Base-by-base conservation (phyloP, 2,329 filamentous ascomycete genomes). In the Hymenoscyphus scutula region DNA sequence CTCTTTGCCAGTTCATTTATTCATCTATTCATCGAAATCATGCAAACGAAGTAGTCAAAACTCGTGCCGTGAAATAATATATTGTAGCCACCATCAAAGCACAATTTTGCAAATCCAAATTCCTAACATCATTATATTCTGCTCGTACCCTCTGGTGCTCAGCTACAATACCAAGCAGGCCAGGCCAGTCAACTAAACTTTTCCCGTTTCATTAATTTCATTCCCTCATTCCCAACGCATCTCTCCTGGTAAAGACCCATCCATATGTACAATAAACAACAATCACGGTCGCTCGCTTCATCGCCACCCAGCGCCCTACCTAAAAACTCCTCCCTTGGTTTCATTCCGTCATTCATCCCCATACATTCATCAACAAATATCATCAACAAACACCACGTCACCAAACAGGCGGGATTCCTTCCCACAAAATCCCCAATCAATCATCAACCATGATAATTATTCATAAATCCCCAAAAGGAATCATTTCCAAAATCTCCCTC, bases 391-490 rank as follows among this genome's bases (percentile, higher is more conserved):
- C n/a, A 25, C 7, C 45, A 51, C 45, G 25, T 10, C 19, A n/a
- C 19, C 45, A 51, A 13, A 8, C 23, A 23, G 15, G 38, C 17
- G n/a, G 19, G 6, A 4, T 8, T 6, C 38, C n/a, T 45, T 11
- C 11, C 13, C 6, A 3, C 11, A 1, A 51, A 51, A 10, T n/a
- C 32, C 32, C 32, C 13, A 51, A 51, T 25, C 38, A 34, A 15
- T 25, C 56, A 27, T 64, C 56, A 67, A 45, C 64, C 64, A 56
- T 67, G 68, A 62, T 71, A 73, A 53, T 79, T 80, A 68, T 85
- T 85, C 68, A 85, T 70, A 62, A 84, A 72, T 41, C 79, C 81
- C 83, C 83, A 85, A 61, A 85, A 78, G 53, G 81, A 84, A 67
- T 84, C 82, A 56, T 78, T 77, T 2, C 78, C 79, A 73, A 84